Evolutionary conservation across 2,329 filamentous ascomycete species (phyloP).

Genomic region (Aureobasidium sp.): DNA sequence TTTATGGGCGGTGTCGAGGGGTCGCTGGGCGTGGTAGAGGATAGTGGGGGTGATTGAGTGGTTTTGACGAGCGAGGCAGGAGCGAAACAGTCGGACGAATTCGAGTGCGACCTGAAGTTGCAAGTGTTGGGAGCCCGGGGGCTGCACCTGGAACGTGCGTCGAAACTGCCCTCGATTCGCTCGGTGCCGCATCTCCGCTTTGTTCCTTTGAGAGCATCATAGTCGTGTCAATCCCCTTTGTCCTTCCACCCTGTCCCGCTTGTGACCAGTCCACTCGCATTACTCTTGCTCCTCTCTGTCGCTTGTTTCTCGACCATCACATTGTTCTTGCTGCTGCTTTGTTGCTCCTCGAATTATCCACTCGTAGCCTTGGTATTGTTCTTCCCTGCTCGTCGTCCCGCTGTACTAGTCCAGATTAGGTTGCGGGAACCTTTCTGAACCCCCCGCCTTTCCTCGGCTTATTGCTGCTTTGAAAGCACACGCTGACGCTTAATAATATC

Average conservation of each 20-base stretch:
- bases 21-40: slow-evolving; percentile 3
- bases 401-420: slow-evolving; percentile 3
- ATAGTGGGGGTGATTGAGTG: not conserved
- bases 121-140: not conserved
- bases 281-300: not conserved
- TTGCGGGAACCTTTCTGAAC: not conserved
- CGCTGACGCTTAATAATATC: slow-evolving; percentile 8
- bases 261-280: not conserved
- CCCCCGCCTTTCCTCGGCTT: slow-evolving; percentile 7
- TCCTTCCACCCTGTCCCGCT: not conserved
- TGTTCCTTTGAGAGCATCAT: slow-evolving; percentile 9
- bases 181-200: slow-evolving; percentile 5
- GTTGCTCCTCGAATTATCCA: not conserved
- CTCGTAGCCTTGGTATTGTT: not conserved
- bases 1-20: not conserved
- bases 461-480: not conserved
- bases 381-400: not conserved
- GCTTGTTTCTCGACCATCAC: not conserved
- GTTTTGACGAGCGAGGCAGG: not conserved
- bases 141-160: not conserved
- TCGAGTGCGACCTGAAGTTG: slow-evolving; percentile 5
- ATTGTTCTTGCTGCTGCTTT: not conserved
- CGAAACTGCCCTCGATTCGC: slow-evolving; percentile 5
- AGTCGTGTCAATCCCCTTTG: slow-evolving; percentile 4
- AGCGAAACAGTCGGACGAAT: not conserved